A percentile compares a stretch with the other conserved stretches of the same genome.
phyloP scores from a whole-genome alignment of 371 early-diverging fungal genomes.

The Apophysomyces ossiformis region DNA sequence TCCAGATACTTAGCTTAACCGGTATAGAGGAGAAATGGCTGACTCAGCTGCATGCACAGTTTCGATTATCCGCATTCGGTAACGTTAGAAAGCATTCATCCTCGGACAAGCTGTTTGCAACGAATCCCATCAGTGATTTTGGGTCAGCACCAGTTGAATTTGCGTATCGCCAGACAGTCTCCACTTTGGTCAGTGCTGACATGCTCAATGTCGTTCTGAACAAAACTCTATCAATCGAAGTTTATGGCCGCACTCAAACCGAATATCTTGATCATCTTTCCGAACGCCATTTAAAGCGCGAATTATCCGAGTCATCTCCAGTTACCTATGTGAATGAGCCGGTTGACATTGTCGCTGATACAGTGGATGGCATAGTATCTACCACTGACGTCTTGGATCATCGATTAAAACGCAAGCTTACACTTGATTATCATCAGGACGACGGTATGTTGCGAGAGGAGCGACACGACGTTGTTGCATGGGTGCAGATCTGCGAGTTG shows the following conservation, averaged over 20 bases:
- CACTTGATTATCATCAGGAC: constrained; percentile 7
- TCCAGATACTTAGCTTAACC: constrained; percentile 66
- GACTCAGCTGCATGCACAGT: constrained; percentile 80
- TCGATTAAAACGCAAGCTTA: neutral
- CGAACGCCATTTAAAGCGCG: constrained; percentile 20
- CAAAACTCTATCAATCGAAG: constrained; percentile 59
- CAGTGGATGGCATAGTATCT: neutral
- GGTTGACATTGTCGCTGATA: neutral
- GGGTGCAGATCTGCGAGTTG: constrained; percentile 75
- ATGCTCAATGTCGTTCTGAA: constrained; percentile 50
- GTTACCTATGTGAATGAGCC: neutral
- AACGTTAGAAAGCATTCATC: constrained; percentile 34
- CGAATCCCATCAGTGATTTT: constrained; percentile 64
- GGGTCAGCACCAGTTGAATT: constrained; percentile 51
- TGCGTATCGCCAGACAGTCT: constrained; percentile 67
- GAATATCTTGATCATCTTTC: constrained; percentile 36
- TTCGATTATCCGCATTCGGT: constrained; percentile 72
- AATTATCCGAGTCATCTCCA: neutral
- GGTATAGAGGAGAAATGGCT: constrained; percentile 71
- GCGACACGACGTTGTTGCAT: constrained; percentile 72
- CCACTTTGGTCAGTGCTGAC: constrained; percentile 51
- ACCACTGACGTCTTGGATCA: neutral
- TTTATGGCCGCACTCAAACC: constrained; percentile 63
- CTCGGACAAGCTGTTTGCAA: constrained; percentile 60
- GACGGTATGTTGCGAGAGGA: constrained; percentile 50